These are phyloP conservation scores for Polygonum maritimum DNA, from an alignment of 148 eudicot genomes.

Conservation along the genomic window DNA sequence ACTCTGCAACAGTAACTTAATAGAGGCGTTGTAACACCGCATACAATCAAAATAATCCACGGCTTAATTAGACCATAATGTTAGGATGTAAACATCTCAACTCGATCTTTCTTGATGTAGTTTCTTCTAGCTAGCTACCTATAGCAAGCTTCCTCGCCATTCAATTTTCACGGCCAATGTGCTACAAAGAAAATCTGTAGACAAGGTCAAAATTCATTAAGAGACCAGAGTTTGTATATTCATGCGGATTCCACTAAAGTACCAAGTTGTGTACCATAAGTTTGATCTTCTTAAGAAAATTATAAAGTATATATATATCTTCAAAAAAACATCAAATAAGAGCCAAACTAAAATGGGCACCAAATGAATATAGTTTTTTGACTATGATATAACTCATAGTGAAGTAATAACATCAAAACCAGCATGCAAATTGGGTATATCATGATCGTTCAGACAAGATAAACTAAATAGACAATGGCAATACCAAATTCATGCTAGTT, in stretches of 20 bases:
- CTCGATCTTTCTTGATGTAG: background rate
- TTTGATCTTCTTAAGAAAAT: background rate
- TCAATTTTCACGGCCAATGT: background rate
- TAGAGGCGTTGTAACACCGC: too few species aligned
- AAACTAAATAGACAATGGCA: background rate
- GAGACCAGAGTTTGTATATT: background rate
- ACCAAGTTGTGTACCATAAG: background rate
- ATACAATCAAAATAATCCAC: background rate
- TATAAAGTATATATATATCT: background rate
- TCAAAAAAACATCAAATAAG: background rate
- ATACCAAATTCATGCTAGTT: background rate
- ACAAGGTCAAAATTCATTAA: background rate
- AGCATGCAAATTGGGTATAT: background rate
- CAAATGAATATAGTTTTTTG: background rate
- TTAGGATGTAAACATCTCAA: background rate
- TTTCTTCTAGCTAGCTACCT: conserved; percentile 1
- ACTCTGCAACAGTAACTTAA: background rate
- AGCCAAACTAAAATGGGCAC: background rate
- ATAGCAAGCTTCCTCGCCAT: background rate
- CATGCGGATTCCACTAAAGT: background rate
- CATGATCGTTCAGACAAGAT: background rate
- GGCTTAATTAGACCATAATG: background rate
- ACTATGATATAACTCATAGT: background rate
- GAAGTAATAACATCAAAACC: background rate
- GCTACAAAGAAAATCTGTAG: background rate